Percentiles rank a stretch among this genome's conserved stretches.
Evolutionary conservation across 164 flowering plant genomes (phyloP).

Genomic region (Saururus chinensis): DNA sequence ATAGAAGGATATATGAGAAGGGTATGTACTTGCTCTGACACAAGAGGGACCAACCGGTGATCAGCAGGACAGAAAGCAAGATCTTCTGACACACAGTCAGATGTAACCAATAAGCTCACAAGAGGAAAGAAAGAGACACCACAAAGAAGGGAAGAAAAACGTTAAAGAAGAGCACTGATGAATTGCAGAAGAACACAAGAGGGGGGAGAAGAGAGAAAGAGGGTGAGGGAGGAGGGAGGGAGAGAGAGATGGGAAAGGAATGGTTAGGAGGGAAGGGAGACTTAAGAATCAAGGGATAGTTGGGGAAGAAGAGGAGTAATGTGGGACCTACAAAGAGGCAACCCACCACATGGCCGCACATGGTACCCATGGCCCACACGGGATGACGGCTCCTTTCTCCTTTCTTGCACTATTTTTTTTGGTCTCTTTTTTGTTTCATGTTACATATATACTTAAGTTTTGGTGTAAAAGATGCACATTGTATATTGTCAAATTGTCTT

Average conservation of each 20-base stretch:
- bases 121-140: neutral
- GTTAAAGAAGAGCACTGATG: no score
- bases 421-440: neutral
- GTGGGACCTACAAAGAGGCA: constrained; percentile 33
- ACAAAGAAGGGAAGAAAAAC: neutral
- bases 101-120: constrained; percentile 1
- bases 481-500: no score
- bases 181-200: constrained; percentile 3
- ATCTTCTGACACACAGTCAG: constrained; percentile 26
- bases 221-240: constrained; percentile 2
- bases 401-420: neutral
- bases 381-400: constrained; percentile 13
- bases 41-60: constrained; percentile 24
- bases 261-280: constrained; percentile 15
- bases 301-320: constrained; percentile 37
- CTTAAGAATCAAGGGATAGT: constrained; percentile 21
- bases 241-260: no score
- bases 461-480: no score
- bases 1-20: constrained; percentile 3
- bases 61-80: constrained; percentile 16
- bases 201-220: constrained; percentile 7
- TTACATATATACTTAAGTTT: no score
- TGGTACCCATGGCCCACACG: constrained; percentile 55
- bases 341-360: constrained; percentile 90
- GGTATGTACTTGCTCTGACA: constrained; percentile 34